phyloP scores from a whole-genome alignment of 2,329 filamentous ascomycete genomes.

The Aureobasidium sp. region DNA sequence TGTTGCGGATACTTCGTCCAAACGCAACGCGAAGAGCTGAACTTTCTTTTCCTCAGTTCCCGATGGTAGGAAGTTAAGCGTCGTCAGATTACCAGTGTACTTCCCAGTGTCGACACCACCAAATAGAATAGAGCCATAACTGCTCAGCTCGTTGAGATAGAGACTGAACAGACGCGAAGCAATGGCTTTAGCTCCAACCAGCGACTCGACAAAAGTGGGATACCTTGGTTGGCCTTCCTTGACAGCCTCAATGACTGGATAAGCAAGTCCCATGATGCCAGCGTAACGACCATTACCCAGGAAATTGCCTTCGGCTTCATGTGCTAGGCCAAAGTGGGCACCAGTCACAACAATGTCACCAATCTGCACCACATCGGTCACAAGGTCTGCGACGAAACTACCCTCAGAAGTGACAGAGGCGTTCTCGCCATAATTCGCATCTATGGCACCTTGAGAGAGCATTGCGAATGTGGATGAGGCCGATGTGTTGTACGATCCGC shows the following conservation, averaged over 20 bases:
- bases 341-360: slow-evolving; percentile 21
- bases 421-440: slow-evolving; percentile 22
- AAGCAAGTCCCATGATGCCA: slow-evolving; percentile 26
- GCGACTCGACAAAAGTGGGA: slow-evolving; percentile 25
- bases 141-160: slow-evolving; percentile 22
- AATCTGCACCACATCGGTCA: slow-evolving; percentile 21
- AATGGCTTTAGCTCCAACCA: slow-evolving; percentile 22
- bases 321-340: slow-evolving; percentile 24
- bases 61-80: slow-evolving; percentile 20
- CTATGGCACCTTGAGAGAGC: slow-evolving; percentile 20
- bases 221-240: slow-evolving; percentile 15
- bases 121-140: slow-evolving; percentile 25
- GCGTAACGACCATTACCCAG: slow-evolving; percentile 20
- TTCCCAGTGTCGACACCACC: slow-evolving; percentile 26
- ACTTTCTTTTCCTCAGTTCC: no score
- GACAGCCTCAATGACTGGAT: slow-evolving; percentile 21
- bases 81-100: slow-evolving; percentile 23
- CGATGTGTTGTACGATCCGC: slow-evolving; percentile 22
- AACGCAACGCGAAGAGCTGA: not conserved
- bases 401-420: slow-evolving; percentile 12
- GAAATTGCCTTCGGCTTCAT: slow-evolving; percentile 17
- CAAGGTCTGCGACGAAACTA: slow-evolving; percentile 15
- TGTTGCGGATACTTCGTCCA: slow-evolving; percentile 18
- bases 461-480: slow-evolving; percentile 21
- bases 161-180: slow-evolving; percentile 25